Percentiles rank a stretch among this genome's conserved stretches.
phyloP scores from a whole-genome alignment of 495 filamentous ascomycete species.

The Aspergillus olivimuriae region DNA sequence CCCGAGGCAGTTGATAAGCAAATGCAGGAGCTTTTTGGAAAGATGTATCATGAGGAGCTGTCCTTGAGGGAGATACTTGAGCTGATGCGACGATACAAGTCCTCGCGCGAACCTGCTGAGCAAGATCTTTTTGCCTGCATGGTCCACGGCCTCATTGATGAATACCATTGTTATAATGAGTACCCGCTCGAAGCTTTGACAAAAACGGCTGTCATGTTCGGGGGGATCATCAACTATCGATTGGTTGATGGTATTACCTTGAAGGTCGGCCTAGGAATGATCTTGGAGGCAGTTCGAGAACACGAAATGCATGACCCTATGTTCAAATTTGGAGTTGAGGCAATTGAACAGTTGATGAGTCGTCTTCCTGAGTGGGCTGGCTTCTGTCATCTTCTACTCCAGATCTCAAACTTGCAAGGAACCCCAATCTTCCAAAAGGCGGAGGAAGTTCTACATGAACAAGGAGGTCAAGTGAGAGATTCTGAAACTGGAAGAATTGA shows the following conservation, averaged over 20 bases:
- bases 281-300: slow-evolving; percentile 86
- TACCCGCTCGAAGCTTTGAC: slow-evolving; percentile 92
- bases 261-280: slow-evolving; percentile 89
- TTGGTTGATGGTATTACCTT: slow-evolving; percentile 84
- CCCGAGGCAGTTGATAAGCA: slow-evolving; percentile 71
- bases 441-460: slow-evolving; percentile 67
- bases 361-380: slow-evolving; percentile 88
- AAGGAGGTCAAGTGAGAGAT: slow-evolving; percentile 37
- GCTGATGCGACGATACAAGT: slow-evolving; percentile 75
- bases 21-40: slow-evolving; percentile 96
- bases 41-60: slow-evolving; percentile 86
- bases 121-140: slow-evolving; percentile 97
- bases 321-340: slow-evolving; percentile 99
- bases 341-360: slow-evolving; percentile 75
- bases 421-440: slow-evolving; percentile 80
- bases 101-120: slow-evolving; percentile 71
- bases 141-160: slow-evolving; percentile 96
- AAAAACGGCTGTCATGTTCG: slow-evolving; percentile 93
- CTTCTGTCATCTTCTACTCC: slow-evolving; percentile 75
- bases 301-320: slow-evolving; percentile 74
- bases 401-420: slow-evolving; percentile 71
- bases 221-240: slow-evolving; percentile 89
- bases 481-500: slow-evolving; percentile 28
- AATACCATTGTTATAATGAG: slow-evolving; percentile 89
- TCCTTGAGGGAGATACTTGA: slow-evolving; percentile 76